Base-by-base conservation (phyloP, 768 basidiomycete species). In the Collybia mongolica region DNA sequence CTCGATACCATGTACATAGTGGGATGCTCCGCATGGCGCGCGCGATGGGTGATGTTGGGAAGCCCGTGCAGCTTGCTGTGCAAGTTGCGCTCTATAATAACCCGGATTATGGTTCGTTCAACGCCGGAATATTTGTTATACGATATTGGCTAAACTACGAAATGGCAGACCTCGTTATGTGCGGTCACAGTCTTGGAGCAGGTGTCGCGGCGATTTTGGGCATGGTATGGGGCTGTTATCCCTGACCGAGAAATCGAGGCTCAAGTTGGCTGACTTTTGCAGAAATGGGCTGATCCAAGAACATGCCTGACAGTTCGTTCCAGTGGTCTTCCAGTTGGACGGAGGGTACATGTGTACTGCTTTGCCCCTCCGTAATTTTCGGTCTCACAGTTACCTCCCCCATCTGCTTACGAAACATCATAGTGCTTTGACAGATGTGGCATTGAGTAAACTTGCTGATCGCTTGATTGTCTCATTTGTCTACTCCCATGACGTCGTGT, bases 221-320 rank as follows among this genome's bases (percentile, higher is more conserved):
- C 39, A 67, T 93, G 69, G 88, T 87, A 56, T 63, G 81, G 9
- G 11, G 65, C 23, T 24, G 12, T 22, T 52, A n/a, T 22, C 35
- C 8, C 22, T 15, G 19, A 35, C 23, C 7, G 51, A 15, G 20
- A 28, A 18, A 43, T 14, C 14, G n/a, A 36, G 26, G 28, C 4
- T 46, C 43, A 38, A 26, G 42, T 17, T 20, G 28, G 36, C 40
- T 58, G 5, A 28, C 51, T 12, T 18, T 54, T 38, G 38, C 53
- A 91, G 90, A 86, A 88, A 80, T 93, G 90, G 90, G 88, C 90
- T 1, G 88, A 91, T 61, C 88, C 88, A 17, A 76, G 70, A 54
- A 92, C 85, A 1, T 90, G 90, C 54, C 72, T 86, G 37, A 93
- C 78, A 0, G 77, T 80, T 32, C 70, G 74, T 39, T 80, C 84